A percentile compares a stretch with the other conserved stretches of the same genome.
Evolutionary conservation across 2,329 filamentous ascomycete species (phyloP).

Genomic region (Pseudopyrenochaeta lycopersici): DNA sequence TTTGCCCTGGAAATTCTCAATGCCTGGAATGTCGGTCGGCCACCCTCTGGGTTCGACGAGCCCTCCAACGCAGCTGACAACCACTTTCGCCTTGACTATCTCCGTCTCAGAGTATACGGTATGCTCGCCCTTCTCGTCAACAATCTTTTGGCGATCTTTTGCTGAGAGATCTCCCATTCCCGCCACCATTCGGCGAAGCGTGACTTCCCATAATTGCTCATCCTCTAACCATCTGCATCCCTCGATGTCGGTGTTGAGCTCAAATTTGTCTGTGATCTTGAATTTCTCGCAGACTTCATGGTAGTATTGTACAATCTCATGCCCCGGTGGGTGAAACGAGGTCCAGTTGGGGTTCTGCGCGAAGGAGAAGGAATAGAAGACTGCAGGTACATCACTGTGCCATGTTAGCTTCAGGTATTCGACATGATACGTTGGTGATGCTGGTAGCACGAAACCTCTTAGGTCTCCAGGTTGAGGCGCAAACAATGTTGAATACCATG

Average conservation of each 20-base stretch:
- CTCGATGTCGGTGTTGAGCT: slow-evolving; percentile 66
- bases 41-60: slow-evolving; percentile 64
- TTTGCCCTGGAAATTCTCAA: slow-evolving; percentile 63
- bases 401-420: slow-evolving; percentile 14
- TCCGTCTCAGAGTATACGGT: slow-evolving; percentile 63
- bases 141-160: slow-evolving; percentile 56
- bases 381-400: slow-evolving; percentile 57
- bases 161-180: slow-evolving; percentile 63
- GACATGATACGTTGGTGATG: background rate
- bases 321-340: slow-evolving; percentile 57
- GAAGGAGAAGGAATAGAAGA: slow-evolving; percentile 67
- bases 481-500: background rate
- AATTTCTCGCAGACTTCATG: slow-evolving; percentile 63
- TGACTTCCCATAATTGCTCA: slow-evolving; percentile 65
- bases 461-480: background rate
- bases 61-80: slow-evolving; percentile 64
- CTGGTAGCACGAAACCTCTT: too few relatives aligned
- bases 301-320: slow-evolving; percentile 62
- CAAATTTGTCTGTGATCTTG: slow-evolving; percentile 65
- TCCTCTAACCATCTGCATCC: slow-evolving; percentile 62
- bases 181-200: slow-evolving; percentile 59
- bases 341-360: slow-evolving; percentile 63
- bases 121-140: slow-evolving; percentile 53
- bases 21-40: slow-evolving; percentile 61
- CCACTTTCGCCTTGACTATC: slow-evolving; percentile 62